Percentiles rank a stretch among this genome's conserved stretches.
Conservation (phyloP, 495 filamentous ascomycete species). For the Aspergillus sclerotioniger region DNA sequence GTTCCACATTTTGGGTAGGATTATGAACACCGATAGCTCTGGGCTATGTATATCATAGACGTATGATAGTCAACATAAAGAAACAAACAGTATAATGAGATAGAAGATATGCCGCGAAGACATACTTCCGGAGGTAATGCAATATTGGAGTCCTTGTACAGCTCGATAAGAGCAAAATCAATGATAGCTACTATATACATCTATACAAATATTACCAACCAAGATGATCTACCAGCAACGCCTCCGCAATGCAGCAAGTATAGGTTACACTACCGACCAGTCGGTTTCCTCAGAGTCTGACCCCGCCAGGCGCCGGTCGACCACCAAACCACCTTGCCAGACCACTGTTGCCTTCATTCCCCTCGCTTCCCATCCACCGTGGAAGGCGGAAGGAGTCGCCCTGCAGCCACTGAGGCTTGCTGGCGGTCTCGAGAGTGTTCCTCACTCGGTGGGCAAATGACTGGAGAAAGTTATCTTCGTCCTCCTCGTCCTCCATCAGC, state of each 20-base stretch:
- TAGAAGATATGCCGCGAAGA: too few relatives aligned
- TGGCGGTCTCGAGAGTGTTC: conserved; percentile 86
- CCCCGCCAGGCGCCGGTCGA: conserved; percentile 47
- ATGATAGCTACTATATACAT: neutral
- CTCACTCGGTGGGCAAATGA: conserved; percentile 79
- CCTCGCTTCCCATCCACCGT: conserved; percentile 67
- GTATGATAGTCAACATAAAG: too few relatives aligned
- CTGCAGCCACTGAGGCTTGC: conserved; percentile 76
- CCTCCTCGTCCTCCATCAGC: conserved; percentile 48
- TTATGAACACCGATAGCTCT: too few relatives aligned
- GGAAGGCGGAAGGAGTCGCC: conserved; percentile 69
- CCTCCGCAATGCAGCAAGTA: conserved; percentile 28
- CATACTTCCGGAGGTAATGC: too few relatives aligned
- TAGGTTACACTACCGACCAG: neutral
- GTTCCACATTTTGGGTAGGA: neutral
- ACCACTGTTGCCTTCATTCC: conserved; percentile 36
- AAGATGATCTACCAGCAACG: conserved; percentile 19
- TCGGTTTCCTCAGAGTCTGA: conserved; percentile 30
- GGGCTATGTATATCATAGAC: too few relatives aligned
- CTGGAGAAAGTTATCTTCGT: conserved; percentile 79
- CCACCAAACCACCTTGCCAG: conserved; percentile 55
- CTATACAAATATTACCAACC: neutral
- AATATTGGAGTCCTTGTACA: too few relatives aligned
- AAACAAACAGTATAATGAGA: too few relatives aligned
- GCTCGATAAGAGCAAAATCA: neutral